Evolutionary conservation across 495 filamentous ascomycete species (phyloP), one percentile per base, ranked within the genome.

Genomic region (Aspergillus homomorphus): DNA sequence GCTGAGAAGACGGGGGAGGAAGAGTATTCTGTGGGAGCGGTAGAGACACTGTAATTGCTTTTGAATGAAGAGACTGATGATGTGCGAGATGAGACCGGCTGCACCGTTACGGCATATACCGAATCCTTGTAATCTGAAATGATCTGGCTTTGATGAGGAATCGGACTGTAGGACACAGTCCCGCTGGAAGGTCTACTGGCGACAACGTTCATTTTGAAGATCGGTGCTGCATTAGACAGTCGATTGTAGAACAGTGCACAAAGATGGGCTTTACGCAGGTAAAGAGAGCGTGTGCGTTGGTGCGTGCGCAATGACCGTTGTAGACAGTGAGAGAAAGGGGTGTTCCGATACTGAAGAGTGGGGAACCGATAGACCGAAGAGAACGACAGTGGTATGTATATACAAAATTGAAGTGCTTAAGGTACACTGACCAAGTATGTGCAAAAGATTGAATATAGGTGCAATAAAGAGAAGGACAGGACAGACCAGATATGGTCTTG

Each of bases 11-110:
- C 66, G 33, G 74, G 70, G 9, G 74, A 9, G 2, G 33, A 6
- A 38, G 33, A 73, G 51, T 73, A 75, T 24, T 62, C 57, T n/a
- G 76, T 74, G 20, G 76, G 74, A 28, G 69, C 62, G 21, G 74
- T 77, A 15, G 75, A 75, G 30, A 66, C 63, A 53, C 57, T 72
- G 53, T 73, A 76, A 46, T 75, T 75, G 52, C 68, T 72, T 52
- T 70, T 71, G 62, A 77, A 76, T 46, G 73, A 77, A 23, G 75
- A 75, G 21, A 77, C 49, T 33, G 76, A 77, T 20, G 76, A 75
- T 5, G 66, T 68, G 61, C 74, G 67, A 33, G 73, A 73, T 16
- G 69, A 54, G 38, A 66, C 58, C 16, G 73, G 63, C 16, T 73
- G 71, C 7, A 72, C 66, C 16, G 70, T 64, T 20, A 71, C 69